Evolutionary conservation across 257 asterid species (phyloP), one percentile per base, ranked within the genome.

Genomic region (Nemophila menziesii): DNA sequence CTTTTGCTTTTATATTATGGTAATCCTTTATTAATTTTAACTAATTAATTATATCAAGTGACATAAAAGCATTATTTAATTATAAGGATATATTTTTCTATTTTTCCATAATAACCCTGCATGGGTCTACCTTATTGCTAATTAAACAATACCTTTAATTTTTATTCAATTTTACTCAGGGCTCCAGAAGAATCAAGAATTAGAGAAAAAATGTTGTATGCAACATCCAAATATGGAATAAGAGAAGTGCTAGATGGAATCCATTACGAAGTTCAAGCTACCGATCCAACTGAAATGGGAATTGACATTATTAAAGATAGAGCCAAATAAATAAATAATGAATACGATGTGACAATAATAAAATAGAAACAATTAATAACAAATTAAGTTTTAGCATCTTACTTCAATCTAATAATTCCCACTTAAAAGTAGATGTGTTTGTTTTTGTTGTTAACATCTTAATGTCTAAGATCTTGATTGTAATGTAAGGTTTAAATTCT

Each of bases 281-380:
- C 96, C 2, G 94, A 86, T 56, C 92, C 94, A 34, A 74, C 92
- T 5, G 96, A 82, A 68, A 86, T 86, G 92, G 96, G 89, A 13
- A 60, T 81, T 5, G 92, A 86, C 61, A 69, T 86, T 41, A 86
- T 86, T 20, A 64, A 74, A 65, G 78, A 86, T 46, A 56, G 90
- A 59, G 71, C 78, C 54, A 73, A 69, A 54, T 71, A n/a, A n/a
- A n/a, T n/a, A n/a, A n/a, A n/a, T n/a, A n/a, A n/a, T n/a, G n/a
- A n/a, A n/a, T n/a, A n/a, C n/a, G n/a, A n/a, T n/a, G n/a, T n/a
- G n/a, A n/a, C n/a, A n/a, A n/a, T n/a, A n/a, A n/a, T n/a, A 46
- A 17, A 12, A 27, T 34, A 3, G 11, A 5, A 11, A 16, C 13
- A 22, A 36, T 20, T 55, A 16, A 52, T 8, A 56, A 21, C 44